Evolutionary conservation across 2,329 filamentous ascomycete genomes (phyloP).

Genomic region (Aspergillus alliaceus): DNA sequence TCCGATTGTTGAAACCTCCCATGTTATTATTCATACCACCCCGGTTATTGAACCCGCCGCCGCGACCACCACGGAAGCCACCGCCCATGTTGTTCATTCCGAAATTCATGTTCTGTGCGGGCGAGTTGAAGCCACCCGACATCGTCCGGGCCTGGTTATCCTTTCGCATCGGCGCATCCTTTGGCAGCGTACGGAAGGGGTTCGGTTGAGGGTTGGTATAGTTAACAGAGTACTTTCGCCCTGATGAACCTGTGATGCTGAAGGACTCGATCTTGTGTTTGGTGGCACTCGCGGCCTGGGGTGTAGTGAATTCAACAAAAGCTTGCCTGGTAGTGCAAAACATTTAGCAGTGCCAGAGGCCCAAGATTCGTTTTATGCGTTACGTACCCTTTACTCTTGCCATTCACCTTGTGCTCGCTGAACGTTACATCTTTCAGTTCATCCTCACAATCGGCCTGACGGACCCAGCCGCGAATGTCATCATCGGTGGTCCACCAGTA

Average conservation of each 20-base stretch:
- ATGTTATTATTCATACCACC: constrained; percentile 42
- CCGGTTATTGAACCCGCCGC: constrained; percentile 37
- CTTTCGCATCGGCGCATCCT: constrained; percentile 77
- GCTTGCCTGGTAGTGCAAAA: constrained; percentile 56
- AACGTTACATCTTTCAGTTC: constrained; percentile 93
- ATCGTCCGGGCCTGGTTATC: constrained; percentile 54
- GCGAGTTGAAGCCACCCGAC: constrained; percentile 48
- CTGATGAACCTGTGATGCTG: constrained; percentile 54
- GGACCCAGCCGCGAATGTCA: constrained; percentile 84
- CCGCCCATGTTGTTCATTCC: constrained; percentile 46
- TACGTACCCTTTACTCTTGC: constrained; percentile 92
- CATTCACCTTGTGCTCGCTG: constrained; percentile 98
- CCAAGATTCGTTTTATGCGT: not conserved
- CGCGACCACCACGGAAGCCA: constrained; percentile 54
- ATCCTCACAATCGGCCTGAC: constrained; percentile 74
- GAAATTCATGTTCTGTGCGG: constrained; percentile 43
- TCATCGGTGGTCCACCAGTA: constrained; percentile 98
- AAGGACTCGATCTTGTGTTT: constrained; percentile 78
- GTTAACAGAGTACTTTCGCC: constrained; percentile 67
- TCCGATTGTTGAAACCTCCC: constrained; percentile 53
- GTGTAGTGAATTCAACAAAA: constrained; percentile 80
- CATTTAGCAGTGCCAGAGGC: not conserved
- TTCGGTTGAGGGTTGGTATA: constrained; percentile 78
- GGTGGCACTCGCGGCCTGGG: constrained; percentile 79
- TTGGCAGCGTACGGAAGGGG: constrained; percentile 86